Base-by-base conservation (phyloP, 1,284 basidiomycete species). In the Fomitopsis betulina region DNA sequence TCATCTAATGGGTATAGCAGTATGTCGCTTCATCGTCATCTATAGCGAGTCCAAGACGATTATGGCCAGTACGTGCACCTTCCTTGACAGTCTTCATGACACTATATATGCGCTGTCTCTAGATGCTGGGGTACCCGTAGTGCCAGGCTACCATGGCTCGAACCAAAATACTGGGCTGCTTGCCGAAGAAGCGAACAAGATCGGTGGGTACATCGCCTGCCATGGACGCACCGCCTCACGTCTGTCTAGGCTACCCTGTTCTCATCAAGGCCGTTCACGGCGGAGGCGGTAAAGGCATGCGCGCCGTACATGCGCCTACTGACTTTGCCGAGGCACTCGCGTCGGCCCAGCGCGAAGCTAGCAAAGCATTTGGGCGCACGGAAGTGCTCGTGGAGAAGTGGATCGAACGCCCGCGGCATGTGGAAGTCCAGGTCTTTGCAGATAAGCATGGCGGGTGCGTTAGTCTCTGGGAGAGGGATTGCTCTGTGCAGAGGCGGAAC, bases 261-360 rank as follows among this genome's bases (percentile, higher is more conserved):
- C 80, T 96, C 60, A 96, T 97, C 77, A 97, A 97, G 72, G 95
- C 96, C 27, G 91, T 96, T 49, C 93, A 97, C 73, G 96, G 96
- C 30, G 96, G 96, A 55, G 96, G 96, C 58, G 96, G 96, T 17
- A 94, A 97, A 70, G 96, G 96, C 61, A 98, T 98, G 96, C 89
- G 95, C 60, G 88, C 89, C 27, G 96, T 97, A 30, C 79, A 80
- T 27, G 76, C 81, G 0, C 72, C 79, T 8, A 75, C 73, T 32
- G 86, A 88, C 33, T 95, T 96, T 65, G 72, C 80, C 57, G 89
- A 94, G 61, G 89, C 92, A 19, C 79, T 97, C 1, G 82, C 82
- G 43, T 91, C 90, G 30, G 96, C 95, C 0, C 86, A 93, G 70
- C 84, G 96, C 45, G 96, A 98, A 73, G 91, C 93, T 0, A 71